A percentile compares a stretch with the other conserved stretches of the same genome.
These are phyloP conservation scores for Carpinus viminea DNA, from an alignment of 306 rosid genomes.

Conservation along the genomic window DNA sequence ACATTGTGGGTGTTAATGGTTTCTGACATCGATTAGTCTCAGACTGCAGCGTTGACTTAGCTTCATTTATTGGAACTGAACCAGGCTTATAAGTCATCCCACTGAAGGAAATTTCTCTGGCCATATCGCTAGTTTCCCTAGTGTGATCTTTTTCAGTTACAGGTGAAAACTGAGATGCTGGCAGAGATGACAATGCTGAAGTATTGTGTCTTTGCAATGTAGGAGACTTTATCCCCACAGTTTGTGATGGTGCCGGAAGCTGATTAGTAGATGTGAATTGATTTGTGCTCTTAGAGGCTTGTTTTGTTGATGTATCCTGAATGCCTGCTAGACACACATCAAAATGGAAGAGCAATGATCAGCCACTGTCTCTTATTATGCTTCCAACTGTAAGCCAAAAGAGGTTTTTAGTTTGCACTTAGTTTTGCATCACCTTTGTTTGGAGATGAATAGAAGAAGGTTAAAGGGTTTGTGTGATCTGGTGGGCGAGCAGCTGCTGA, in stretches of 20 bases:
- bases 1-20: constrained; percentile 28
- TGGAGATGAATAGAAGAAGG: constrained; percentile 39
- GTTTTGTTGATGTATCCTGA: constrained; percentile 35
- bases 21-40: constrained; percentile 35
- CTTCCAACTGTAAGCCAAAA: neutral
- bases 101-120: constrained; percentile 32
- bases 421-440: constrained; percentile 44
- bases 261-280: constrained; percentile 38
- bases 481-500: constrained; percentile 39
- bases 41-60: constrained; percentile 33
- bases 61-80: constrained; percentile 37
- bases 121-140: constrained; percentile 32
- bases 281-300: constrained; percentile 36
- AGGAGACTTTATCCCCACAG: constrained; percentile 40
- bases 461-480: constrained; percentile 38
- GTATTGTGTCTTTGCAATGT: constrained; percentile 33
- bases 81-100: constrained; percentile 31
- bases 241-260: constrained; percentile 30
- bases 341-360: constrained; percentile 19
- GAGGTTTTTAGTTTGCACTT: constrained; percentile 13
- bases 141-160: constrained; percentile 27
- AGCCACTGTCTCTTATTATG: neutral
- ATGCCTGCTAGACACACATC: constrained; percentile 40
- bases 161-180: constrained; percentile 38
- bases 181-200: constrained; percentile 30